Evolutionary conservation across 768 basidiomycete genomes (phyloP).

Genomic region (Thelephora ganbajun): DNA sequence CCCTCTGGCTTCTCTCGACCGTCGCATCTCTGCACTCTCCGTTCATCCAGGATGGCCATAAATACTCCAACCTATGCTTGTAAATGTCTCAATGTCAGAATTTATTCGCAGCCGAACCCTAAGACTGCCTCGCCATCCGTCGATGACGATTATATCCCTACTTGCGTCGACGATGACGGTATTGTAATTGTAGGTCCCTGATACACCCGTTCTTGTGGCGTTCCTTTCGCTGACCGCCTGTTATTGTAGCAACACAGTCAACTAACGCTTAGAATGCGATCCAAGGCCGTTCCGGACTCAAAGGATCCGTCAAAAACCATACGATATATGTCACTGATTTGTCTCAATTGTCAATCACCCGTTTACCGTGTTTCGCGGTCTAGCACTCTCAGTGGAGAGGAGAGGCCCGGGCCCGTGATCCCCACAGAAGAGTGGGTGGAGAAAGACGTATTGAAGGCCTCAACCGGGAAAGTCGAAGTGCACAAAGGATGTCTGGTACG

Average conservation of each 20-base stretch:
- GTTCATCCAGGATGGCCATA: neutral
- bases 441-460: slow-evolving; percentile 52
- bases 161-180: slow-evolving; percentile 56
- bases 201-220: neutral
- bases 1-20: too few relatives aligned
- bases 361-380: slow-evolving; percentile 60
- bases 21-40: too few relatives aligned
- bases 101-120: slow-evolving; percentile 24
- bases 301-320: slow-evolving; percentile 13
- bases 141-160: slow-evolving; percentile 30
- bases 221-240: slow-evolving; percentile 5
- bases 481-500: slow-evolving; percentile 55
- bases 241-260: slow-evolving; percentile 45
- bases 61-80: slow-evolving; percentile 33
- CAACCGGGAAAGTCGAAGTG: slow-evolving; percentile 63
- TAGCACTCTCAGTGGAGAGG: slow-evolving; percentile 41
- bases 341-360: slow-evolving; percentile 48
- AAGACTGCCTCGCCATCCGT: slow-evolving; percentile 6
- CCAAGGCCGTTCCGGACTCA: slow-evolving; percentile 10
- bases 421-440: slow-evolving; percentile 71
- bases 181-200: slow-evolving; percentile 42
- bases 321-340: slow-evolving; percentile 52
- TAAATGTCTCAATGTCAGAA: slow-evolving; percentile 58
- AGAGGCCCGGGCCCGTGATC: slow-evolving; percentile 47
- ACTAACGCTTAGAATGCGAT: slow-evolving; percentile 51